Evolutionary conservation across 2,329 filamentous ascomycete species (phyloP).

Genomic region (Albifimbria verrucaria): DNA sequence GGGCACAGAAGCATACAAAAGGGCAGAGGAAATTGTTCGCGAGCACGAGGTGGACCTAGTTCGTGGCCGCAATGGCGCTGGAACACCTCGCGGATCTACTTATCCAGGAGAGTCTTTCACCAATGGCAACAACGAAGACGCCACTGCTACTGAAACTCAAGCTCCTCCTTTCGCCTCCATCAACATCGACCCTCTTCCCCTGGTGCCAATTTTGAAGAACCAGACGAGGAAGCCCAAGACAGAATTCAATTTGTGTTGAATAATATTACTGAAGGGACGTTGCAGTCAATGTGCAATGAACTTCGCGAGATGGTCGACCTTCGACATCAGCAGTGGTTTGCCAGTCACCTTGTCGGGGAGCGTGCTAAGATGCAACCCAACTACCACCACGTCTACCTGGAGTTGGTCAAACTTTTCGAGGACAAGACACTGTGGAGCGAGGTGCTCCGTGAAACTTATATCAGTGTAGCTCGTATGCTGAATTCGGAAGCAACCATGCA

Average conservation of each 20-base stretch:
- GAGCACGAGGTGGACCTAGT: constrained; percentile 61
- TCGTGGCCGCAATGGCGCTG: constrained; percentile 51
- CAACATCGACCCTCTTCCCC: constrained; percentile 67
- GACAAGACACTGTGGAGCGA: constrained; percentile 79
- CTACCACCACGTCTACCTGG: constrained; percentile 89
- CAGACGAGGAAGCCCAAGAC: constrained; percentile 80
- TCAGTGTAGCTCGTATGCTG: constrained; percentile 79
- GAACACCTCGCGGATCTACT: constrained; percentile 30
- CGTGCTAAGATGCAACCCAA: constrained; percentile 97
- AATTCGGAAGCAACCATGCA: constrained; percentile 87
- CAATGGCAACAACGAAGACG: constrained; percentile 70
- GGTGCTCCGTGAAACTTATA: constrained; percentile 89
- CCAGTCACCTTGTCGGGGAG: constrained; percentile 89
- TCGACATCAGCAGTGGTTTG: constrained; percentile 93
- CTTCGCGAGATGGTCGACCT: constrained; percentile 75
- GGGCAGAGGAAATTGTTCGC: constrained; percentile 75
- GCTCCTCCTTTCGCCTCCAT: constrained; percentile 75
- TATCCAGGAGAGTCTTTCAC: constrained; percentile 50
- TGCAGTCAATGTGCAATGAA: constrained; percentile 79
- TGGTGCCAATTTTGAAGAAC: constrained; percentile 71
- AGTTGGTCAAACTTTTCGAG: constrained; percentile 79
- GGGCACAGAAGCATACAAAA: constrained; percentile 79
- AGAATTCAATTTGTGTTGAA: constrained; percentile 95
- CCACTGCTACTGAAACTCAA: constrained; percentile 54
- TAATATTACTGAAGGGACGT: constrained; percentile 88